phyloP scores from a whole-genome alignment of 2,329 filamentous ascomycete genomes.

The Arthrinium puccinioides region DNA sequence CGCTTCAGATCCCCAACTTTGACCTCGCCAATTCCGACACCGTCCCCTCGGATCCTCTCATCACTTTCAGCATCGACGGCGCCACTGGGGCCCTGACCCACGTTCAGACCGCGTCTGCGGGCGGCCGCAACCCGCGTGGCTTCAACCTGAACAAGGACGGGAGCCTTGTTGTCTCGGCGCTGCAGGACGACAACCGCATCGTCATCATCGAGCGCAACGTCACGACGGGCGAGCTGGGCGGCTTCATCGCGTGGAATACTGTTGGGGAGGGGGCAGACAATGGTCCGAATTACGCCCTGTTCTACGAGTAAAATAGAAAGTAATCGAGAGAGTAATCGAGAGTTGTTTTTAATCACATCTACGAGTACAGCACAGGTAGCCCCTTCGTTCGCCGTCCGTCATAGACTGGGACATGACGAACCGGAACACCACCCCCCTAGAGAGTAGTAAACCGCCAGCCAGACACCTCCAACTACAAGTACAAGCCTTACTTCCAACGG shows the following conservation, averaged over 20 bases:
- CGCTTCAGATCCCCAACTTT: slow-evolving; percentile 41
- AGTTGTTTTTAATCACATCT: too few species aligned
- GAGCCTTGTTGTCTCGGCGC: slow-evolving; percentile 55
- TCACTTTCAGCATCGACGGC: slow-evolving; percentile 50
- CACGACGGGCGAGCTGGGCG: slow-evolving; percentile 47
- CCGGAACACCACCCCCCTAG: too few species aligned
- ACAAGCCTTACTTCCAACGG: too few species aligned
- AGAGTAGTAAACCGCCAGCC: too few species aligned
- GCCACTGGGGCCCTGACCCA: slow-evolving; percentile 47
- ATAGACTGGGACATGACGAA: too few species aligned
- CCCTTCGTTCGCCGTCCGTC: too few species aligned
- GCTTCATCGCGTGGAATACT: slow-evolving; percentile 33
- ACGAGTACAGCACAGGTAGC: too few species aligned
- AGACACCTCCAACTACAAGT: too few species aligned
- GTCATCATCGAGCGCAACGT: slow-evolving; percentile 55
- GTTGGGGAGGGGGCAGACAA: slow-evolving; percentile 34
- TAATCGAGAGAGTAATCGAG: not conserved
- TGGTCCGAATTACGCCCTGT: slow-evolving; percentile 31
- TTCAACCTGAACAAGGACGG: slow-evolving; percentile 61
- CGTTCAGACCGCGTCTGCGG: slow-evolving; percentile 52
- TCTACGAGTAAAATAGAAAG: slow-evolving; percentile 28
- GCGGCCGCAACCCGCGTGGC: slow-evolving; percentile 59
- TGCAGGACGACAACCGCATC: slow-evolving; percentile 54
- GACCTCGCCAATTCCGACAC: slow-evolving; percentile 32
- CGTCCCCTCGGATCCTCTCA: slow-evolving; percentile 55